Conservation (phyloP, 2,329 filamentous ascomycete genomes). For the Neofusicoccum umdonicola region DNA sequence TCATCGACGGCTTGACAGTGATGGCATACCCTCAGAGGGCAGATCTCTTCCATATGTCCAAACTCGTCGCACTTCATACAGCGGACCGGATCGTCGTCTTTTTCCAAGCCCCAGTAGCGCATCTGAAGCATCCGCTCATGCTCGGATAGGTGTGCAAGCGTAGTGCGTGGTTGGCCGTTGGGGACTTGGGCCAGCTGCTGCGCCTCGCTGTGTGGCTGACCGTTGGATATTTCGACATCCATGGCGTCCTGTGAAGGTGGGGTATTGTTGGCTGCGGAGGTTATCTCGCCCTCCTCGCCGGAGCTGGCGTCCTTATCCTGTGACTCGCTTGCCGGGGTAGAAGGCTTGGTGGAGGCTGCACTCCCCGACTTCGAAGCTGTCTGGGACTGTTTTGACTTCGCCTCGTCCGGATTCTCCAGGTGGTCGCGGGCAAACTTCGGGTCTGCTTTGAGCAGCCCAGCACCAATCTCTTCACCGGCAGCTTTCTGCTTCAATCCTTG, state of each 20-base stretch:
- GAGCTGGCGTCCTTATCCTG: not conserved
- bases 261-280: not conserved
- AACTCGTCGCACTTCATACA: conserved; percentile 43
- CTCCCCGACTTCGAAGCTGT: not conserved
- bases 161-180: not conserved
- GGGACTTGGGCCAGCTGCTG: not conserved
- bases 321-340: not conserved
- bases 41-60: conserved; percentile 44
- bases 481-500: not conserved
- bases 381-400: not conserved
- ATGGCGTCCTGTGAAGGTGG: not conserved
- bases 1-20: conserved; percentile 43
- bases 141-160: conserved; percentile 3
- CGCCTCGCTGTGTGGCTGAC: not conserved
- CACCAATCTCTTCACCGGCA: not conserved
- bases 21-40: conserved; percentile 43
- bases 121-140: conserved; percentile 30
- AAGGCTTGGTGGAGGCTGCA: not conserved
- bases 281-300: conserved; percentile 10
- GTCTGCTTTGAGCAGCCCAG: not conserved
- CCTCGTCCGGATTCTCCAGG: not conserved
- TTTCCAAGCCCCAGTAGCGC: conserved; percentile 39
- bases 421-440: not conserved
- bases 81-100: conserved; percentile 39
- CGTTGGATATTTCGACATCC: not conserved